A percentile compares a stretch with the other conserved stretches of the same genome.
Evolutionary conservation across 768 basidiomycete genomes (phyloP).

Genomic region (Pleurotus eryngii): DNA sequence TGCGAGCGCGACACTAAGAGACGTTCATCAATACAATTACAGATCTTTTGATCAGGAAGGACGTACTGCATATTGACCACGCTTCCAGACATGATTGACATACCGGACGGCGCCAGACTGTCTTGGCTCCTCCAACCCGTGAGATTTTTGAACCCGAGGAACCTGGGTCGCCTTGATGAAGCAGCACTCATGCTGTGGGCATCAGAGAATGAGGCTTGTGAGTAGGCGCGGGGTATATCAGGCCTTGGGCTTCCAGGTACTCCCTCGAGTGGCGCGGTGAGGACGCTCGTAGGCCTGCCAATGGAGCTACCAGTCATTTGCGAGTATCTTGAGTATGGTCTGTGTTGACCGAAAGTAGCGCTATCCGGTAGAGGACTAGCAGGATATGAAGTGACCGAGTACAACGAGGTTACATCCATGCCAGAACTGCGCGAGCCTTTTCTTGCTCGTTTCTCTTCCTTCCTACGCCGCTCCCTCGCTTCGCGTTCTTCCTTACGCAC

Average conservation of each 20-base stretch:
- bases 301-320: conserved; percentile 34
- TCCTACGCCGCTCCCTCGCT: conserved; percentile 64
- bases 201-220: conserved; percentile 80
- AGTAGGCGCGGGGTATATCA: conserved; percentile 64
- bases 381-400: conserved; percentile 39
- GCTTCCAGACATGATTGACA: conserved; percentile 79
- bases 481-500: conserved; percentile 77
- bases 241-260: conserved; percentile 49
- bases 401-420: conserved; percentile 70
- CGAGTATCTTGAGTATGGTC: conserved; percentile 62
- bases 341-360: conserved; percentile 35
- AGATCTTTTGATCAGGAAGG: conserved; percentile 1
- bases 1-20: conserved; percentile 69
- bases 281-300: conserved; percentile 56
- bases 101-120: conserved; percentile 75
- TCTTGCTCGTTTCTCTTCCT: conserved; percentile 68
- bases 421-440: conserved; percentile 72
- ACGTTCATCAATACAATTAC: conserved; percentile 8
- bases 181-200: conserved; percentile 67
- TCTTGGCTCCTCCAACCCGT: conserved; percentile 77
- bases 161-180: conserved; percentile 67
- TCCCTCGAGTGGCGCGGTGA: conserved; percentile 34
- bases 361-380: conserved; percentile 58
- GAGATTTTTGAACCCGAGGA: conserved; percentile 75
- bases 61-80: conserved; percentile 94